phyloP scores from a whole-genome alignment of 1,284 basidiomycete species.

The Phenoliferia sp. region DNA sequence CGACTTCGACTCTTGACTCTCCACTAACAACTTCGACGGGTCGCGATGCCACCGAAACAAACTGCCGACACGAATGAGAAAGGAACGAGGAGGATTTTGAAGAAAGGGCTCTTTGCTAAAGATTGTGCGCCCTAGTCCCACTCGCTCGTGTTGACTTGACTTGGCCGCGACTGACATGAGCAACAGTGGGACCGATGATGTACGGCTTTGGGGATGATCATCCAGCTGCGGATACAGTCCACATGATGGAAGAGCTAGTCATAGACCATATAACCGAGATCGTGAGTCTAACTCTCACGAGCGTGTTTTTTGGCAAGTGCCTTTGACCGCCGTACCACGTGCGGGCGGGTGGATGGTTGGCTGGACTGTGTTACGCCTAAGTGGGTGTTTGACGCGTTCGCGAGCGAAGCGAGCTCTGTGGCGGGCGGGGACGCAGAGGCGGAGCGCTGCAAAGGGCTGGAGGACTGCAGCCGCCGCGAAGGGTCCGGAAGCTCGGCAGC shows the following conservation, averaged over 20 bases:
- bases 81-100: background rate
- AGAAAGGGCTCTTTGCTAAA: conserved; percentile 25
- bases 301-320: too few species aligned
- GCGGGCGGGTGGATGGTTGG: too few species aligned
- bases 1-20: background rate
- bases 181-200: conserved; percentile 76
- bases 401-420: too few species aligned
- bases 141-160: background rate
- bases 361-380: too few species aligned
- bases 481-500: too few species aligned
- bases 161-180: too few species aligned
- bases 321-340: too few species aligned
- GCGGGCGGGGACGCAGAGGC: too few species aligned
- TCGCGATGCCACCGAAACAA: background rate
- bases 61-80: background rate
- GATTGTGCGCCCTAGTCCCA: conserved; percentile 15
- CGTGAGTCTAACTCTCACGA: conserved; percentile 50
- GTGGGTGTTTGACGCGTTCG: too few species aligned
- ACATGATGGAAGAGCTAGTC: conserved; percentile 89
- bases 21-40: background rate
- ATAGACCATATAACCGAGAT: conserved; percentile 86
- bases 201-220: conserved; percentile 92
- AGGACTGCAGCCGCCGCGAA: too few species aligned
- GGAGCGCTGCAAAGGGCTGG: too few species aligned
- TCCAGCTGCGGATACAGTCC: conserved; percentile 77